phyloP scores from a whole-genome alignment of 2,329 filamentous ascomycete species.

The Ophidiomyces ophidiicola region DNA sequence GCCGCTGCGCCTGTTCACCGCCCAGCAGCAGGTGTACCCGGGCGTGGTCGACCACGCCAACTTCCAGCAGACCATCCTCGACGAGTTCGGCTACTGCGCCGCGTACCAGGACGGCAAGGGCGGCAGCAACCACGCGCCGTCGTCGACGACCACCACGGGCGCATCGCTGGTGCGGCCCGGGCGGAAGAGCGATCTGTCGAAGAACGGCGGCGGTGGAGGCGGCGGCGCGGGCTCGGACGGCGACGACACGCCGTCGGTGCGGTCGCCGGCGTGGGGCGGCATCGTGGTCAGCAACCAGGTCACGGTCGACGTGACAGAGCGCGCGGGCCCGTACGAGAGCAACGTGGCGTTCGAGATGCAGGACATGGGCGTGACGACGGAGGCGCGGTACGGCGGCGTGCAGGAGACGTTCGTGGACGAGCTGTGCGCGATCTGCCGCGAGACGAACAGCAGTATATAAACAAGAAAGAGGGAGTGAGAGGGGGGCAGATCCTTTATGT shows the following conservation, averaged over 20 bases:
- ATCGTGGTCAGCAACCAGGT: slow-evolving; percentile 54
- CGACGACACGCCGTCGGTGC: not conserved
- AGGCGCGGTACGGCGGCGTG: slow-evolving; percentile 10
- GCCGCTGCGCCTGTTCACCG: slow-evolving; percentile 53
- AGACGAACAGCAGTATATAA: no score
- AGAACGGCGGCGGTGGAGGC: not conserved
- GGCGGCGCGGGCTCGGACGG: not conserved
- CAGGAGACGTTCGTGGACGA: slow-evolving; percentile 15
- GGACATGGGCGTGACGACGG: slow-evolving; percentile 11
- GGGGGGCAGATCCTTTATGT: no score
- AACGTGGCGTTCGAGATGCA: slow-evolving; percentile 13
- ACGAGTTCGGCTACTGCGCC: slow-evolving; percentile 43
- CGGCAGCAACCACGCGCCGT: slow-evolving; percentile 15
- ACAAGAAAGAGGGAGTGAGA: no score
- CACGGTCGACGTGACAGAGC: slow-evolving; percentile 39
- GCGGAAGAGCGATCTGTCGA: slow-evolving; percentile 1
- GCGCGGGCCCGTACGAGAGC: slow-evolving; percentile 7
- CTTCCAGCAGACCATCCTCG: slow-evolving; percentile 49
- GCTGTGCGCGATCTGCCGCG: slow-evolving; percentile 14
- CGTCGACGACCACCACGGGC: not conserved
- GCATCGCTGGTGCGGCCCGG: not conserved
- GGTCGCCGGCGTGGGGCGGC: slow-evolving; percentile 34
- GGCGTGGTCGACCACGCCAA: slow-evolving; percentile 44
- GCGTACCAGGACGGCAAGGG: slow-evolving; percentile 11
- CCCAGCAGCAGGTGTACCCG: slow-evolving; percentile 51